These are phyloP conservation scores for Brassica nigra DNA, from an alignment of 345 rosid genomes.

Conservation along the genomic window DNA sequence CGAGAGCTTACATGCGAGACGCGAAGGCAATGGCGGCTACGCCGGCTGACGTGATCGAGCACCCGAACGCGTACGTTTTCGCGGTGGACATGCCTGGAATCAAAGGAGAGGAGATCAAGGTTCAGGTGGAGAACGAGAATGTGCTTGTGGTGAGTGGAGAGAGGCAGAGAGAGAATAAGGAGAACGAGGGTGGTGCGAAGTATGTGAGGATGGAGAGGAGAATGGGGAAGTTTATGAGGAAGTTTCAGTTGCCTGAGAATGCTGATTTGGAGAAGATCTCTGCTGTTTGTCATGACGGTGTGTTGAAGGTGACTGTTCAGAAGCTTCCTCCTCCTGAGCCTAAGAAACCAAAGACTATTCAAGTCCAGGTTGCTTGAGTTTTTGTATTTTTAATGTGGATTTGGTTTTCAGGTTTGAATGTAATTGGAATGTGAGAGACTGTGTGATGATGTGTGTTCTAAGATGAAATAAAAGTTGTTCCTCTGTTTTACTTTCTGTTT, in stretches of 20 bases:
- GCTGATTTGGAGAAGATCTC: constrained; percentile 60
- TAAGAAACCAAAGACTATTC: constrained; percentile 66
- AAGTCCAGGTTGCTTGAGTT: constrained; percentile 67
- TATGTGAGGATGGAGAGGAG: constrained; percentile 84
- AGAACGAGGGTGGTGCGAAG: constrained; percentile 55
- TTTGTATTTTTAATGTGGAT: background rate
- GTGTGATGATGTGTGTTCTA: background rate
- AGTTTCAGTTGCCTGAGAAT: constrained; percentile 69
- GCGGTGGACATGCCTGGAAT: constrained; percentile 84
- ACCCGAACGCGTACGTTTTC: constrained; percentile 54
- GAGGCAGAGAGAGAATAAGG: constrained; percentile 59
- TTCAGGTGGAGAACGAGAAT: constrained; percentile 76
- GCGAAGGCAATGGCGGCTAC: constrained; percentile 86
- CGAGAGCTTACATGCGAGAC: constrained; percentile 63
- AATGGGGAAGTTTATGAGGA: constrained; percentile 76
- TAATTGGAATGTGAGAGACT: background rate
- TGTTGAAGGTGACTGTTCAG: constrained; percentile 69
- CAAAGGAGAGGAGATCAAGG: constrained; percentile 64
- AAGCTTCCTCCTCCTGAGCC: constrained; percentile 87
- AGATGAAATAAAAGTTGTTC: background rate
- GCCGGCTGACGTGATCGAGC: constrained; percentile 75
- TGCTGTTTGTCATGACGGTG: constrained; percentile 75
- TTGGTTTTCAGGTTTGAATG: background rate
- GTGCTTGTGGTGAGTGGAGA: constrained; percentile 65
- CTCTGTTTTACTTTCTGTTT: background rate